Evolutionary conservation across 306 rosid genomes (phyloP).

Genomic region (Quercus alba): DNA sequence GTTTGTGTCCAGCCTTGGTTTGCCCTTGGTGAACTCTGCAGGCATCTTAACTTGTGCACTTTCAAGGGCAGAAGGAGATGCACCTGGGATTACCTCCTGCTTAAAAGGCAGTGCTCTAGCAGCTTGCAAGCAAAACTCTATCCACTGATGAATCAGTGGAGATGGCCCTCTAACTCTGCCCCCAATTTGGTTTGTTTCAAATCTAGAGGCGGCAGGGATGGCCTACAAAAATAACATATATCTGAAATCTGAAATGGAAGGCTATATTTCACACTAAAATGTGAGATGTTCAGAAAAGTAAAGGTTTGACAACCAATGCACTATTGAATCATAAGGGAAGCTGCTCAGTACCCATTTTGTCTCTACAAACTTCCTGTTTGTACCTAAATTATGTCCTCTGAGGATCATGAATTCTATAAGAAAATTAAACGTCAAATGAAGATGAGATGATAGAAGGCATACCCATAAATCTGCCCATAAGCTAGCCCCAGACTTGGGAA

Average conservation of each 20-base stretch:
- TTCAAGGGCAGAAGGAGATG: slow-evolving; percentile 63
- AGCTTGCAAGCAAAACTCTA: slow-evolving; percentile 90
- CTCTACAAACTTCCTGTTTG: neutral
- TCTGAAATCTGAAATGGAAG: neutral
- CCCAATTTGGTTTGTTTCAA: slow-evolving; percentile 60
- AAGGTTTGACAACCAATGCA: neutral
- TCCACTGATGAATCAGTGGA: slow-evolving; percentile 85
- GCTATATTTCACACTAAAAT: neutral
- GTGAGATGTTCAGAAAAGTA: neutral
- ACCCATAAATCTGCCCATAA: slow-evolving; percentile 97
- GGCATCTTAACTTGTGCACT: slow-evolving; percentile 33
- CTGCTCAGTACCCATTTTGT: neutral
- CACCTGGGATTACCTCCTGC: slow-evolving; percentile 90
- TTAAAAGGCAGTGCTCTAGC: slow-evolving; percentile 79
- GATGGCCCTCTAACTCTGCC: slow-evolving; percentile 88
- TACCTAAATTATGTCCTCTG: neutral
- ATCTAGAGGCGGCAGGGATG: slow-evolving; percentile 66
- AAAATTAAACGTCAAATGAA: slow-evolving; percentile 6
- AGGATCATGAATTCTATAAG: neutral
- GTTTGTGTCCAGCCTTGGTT: slow-evolving; percentile 75
- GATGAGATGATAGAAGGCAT: slow-evolving; percentile 14
- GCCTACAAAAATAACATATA: slow-evolving; percentile 43
- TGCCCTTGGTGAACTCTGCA: slow-evolving; percentile 54
- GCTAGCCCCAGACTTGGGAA: slow-evolving; percentile 89
- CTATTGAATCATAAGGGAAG: neutral